phyloP scores from a whole-genome alignment of 352 stramenopile species.

The Phytophthora pistaciae region DNA sequence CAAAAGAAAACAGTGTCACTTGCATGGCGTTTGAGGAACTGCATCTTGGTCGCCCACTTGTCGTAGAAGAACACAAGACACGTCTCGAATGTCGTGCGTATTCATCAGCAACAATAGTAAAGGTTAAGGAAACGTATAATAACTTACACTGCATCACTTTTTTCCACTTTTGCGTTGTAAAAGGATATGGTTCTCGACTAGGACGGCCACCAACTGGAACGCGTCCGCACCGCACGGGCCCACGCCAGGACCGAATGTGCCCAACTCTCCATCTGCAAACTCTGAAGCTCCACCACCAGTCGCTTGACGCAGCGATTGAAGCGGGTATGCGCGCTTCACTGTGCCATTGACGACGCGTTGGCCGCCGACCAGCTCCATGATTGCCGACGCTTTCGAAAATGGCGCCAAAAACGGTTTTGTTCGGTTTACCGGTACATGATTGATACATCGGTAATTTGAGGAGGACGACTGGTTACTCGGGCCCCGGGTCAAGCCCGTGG shows the following conservation, averaged over 20 bases:
- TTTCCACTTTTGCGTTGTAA: not conserved
- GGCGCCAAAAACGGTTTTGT: slow-evolving; percentile 3
- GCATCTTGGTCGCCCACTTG: slow-evolving; percentile 68
- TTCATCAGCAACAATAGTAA: slow-evolving; percentile 8
- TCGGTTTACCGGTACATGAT: not conserved
- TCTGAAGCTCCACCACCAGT: not conserved
- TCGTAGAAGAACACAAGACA: slow-evolving; percentile 82
- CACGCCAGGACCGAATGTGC: slow-evolving; percentile 59
- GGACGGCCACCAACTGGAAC: slow-evolving; percentile 55
- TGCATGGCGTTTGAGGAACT: slow-evolving; percentile 71
- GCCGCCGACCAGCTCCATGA: slow-evolving; percentile 30
- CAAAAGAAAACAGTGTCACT: slow-evolving; percentile 13
- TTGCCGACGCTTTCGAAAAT: slow-evolving; percentile 11
- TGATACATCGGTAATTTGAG: not conserved
- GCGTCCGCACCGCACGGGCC: slow-evolving; percentile 70
- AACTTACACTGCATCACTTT: not conserved
- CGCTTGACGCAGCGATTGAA: slow-evolving; percentile 44
- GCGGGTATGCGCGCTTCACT: slow-evolving; percentile 69
- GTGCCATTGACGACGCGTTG: slow-evolving; percentile 43
- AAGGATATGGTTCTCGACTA: slow-evolving; percentile 67
- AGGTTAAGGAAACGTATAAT: slow-evolving; percentile 36
- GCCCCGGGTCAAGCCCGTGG: too few species aligned
- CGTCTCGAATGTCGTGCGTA: slow-evolving; percentile 55
- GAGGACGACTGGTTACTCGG: too few species aligned
- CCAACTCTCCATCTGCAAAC: slow-evolving; percentile 10